A percentile compares a stretch with the other conserved stretches of the same genome.
These are phyloP conservation scores for Nakazawaea wyomingensis DNA, from an alignment of 805 yeast genomes.

Conservation along the genomic window DNA sequence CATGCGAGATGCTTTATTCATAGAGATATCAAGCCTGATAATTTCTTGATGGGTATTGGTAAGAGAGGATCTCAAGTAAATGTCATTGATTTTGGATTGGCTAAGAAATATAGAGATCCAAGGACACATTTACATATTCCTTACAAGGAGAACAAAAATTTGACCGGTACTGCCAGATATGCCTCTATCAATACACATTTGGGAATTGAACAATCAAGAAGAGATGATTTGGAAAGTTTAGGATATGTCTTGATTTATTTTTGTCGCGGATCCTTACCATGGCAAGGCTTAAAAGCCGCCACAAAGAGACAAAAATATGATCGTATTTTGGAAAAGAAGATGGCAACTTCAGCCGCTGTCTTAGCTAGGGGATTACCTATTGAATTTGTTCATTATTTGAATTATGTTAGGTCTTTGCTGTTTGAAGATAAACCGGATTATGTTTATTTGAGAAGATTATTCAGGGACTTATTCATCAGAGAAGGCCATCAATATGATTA, in stretches of 20 bases:
- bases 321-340: conserved; percentile 90
- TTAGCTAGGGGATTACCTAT: conserved; percentile 89
- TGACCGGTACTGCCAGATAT: conserved; percentile 97
- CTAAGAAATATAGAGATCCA: conserved; percentile 91
- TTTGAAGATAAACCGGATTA: conserved; percentile 98
- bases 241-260: conserved; percentile 94
- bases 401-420: conserved; percentile 82
- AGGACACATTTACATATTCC: conserved; percentile 93
- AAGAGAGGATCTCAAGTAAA: conserved; percentile 93
- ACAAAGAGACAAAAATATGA: conserved; percentile 97
- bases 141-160: conserved; percentile 90
- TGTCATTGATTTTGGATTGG: conserved; percentile 90
- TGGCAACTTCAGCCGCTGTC: conserved; percentile 81
- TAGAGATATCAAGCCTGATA: conserved; percentile 80
- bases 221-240: conserved; percentile 93
- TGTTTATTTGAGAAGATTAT: conserved; percentile 76
- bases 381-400: conserved; percentile 83
- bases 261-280: conserved; percentile 92
- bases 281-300: conserved; percentile 98
- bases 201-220: conserved; percentile 94
- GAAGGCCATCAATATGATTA: conserved; percentile 91
- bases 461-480: conserved; percentile 82
- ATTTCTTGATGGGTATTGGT: conserved; percentile 84
- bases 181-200: conserved; percentile 93
- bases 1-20: conserved; percentile 92